Base-by-base conservation (phyloP, 768 basidiomycete genomes). In the Lentinula lateritia region DNA sequence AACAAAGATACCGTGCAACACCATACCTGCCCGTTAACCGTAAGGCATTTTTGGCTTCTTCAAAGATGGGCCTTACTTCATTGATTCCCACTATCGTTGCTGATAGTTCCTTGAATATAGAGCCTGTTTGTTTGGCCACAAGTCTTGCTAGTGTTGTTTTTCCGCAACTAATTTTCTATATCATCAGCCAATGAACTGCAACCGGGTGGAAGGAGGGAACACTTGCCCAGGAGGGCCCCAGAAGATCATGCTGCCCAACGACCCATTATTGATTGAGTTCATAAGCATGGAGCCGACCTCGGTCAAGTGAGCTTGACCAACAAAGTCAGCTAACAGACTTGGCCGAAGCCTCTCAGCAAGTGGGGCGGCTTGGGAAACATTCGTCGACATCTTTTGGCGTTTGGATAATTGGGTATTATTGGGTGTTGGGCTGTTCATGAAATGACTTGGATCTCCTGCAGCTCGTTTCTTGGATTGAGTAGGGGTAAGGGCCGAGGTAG, bases 81-180 rank as follows among this genome's bases (percentile, higher is more conserved):
- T 82, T 83, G 15, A 88, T 83, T 3, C 84, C 84, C 2, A 81
- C 80, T 32, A 76, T 82, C 0, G 90, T 90, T n/a, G 89, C 89
- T 68, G 87, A 88, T 20, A 93, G 72, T 67, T 94, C 92, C 65
- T 85, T 90, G 70, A 92, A 90, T 10, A 81, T 74, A 13, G 83
- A 82, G 64, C 84, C 75, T 0, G 83, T 78, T 55, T 78, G 77
- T 48, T 75, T 77, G 0, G 90, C 89, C 8, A 93, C 75, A 28
- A 95, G 70, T 64, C 90, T 76, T 0, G 90, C 90, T 35, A 93
- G 73, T 0, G 90, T 92, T 1, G 88, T 92, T 72, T 89, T 90
- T 18, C 89, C 88, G 64, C 84, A 87, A 35, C 85, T 87, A 15
- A 20, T 35, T 46, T 35, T 41, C 8, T 55, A 23, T 45, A 48